phyloP scores from a whole-genome alignment of 208 protist genomes.

The Leishmania lainsoni region DNA sequence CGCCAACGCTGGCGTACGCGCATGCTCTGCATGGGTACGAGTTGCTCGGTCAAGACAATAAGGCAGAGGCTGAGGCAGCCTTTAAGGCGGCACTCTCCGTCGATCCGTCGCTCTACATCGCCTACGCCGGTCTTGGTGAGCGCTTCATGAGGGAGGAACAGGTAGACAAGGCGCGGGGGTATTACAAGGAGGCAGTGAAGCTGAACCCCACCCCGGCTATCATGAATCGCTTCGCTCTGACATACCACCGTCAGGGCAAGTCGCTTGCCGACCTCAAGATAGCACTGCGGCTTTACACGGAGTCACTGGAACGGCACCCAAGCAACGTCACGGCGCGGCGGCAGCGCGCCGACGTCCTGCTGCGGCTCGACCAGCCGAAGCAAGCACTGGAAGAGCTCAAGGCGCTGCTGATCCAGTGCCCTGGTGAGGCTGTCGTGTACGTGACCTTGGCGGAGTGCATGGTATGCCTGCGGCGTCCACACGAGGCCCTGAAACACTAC shows the following conservation, averaged over 20 bases:
- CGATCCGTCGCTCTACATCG: conserved; percentile 95
- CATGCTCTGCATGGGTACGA: conserved; percentile 96
- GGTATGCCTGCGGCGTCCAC: conserved; percentile 43
- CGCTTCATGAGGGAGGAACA: conserved; percentile 93
- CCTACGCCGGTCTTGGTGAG: conserved; percentile 96
- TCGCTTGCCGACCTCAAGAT: conserved; percentile 48
- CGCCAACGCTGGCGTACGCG: conserved; percentile 89
- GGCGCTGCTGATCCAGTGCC: conserved; percentile 70
- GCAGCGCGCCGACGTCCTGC: conserved; percentile 90
- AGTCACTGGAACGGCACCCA: conserved; percentile 76
- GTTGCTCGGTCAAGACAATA: conserved; percentile 92
- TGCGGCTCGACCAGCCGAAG: conserved; percentile 65
- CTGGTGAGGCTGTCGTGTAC: conserved; percentile 90
- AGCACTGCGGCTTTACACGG: conserved; percentile 77
- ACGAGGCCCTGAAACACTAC: conserved; percentile 66
- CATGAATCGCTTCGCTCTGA: conserved; percentile 76
- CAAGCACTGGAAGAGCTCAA: conserved; percentile 79
- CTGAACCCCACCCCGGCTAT: conserved; percentile 87
- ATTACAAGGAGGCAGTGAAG: conserved; percentile 87
- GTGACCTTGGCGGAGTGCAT: conserved; percentile 87
- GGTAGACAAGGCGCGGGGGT: conserved; percentile 84
- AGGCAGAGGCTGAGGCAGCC: conserved; percentile 84
- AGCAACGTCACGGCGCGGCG: conserved; percentile 87
- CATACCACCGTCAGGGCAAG: conserved; percentile 60
- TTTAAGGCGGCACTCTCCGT: conserved; percentile 92